Base-by-base conservation (phyloP, 208 protist species). In the Trypanosoma vivax region DNA sequence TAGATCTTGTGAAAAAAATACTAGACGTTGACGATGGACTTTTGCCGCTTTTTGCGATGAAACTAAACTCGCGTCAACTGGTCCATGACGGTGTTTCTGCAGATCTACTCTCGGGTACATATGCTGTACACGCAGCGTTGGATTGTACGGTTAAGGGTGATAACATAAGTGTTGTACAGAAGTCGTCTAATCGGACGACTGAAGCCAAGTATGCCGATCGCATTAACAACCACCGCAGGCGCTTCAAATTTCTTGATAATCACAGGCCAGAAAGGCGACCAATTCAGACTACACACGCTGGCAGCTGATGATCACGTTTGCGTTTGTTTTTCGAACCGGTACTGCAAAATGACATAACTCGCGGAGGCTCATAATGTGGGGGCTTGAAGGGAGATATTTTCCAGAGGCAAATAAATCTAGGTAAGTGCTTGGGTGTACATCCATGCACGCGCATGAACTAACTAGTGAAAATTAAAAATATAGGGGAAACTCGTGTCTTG, bases 41-140 rank as follows among this genome's bases (percentile, higher is more conserved):
- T 34, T 65, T 79, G 30, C 75, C 78, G 5, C 74, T 94, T 23
- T 84, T 94, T 56, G 80, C 88, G 30, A 74, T 91, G 46, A 94
- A 91, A 65, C 79, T 90, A 62, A 72, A 75, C 33, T 85, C 81
- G 10, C 70, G 79, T 18, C 81, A 91, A 70, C 79, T 94, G 14
- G 83, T 94, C 19, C 88, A 94, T 73, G 79, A 94, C 47, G 83
- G 80, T 42, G 62, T 75, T 58, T 70, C 70, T n/a, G 73, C 81
- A 5, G 66, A 91, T 61, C 64, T 91, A 13, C 69, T 91, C 33
- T 82, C 77, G 2, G 88, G 88, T 25, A 68, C 58, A 31, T 85
- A 76, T 69, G 70, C 67, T 45, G 73, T 88, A 29, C 83, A 75
- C 67, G 65, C 83, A 23, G 74, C 83, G 60, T 79, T 83, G 59